phyloP scores from a whole-genome alignment of 768 basidiomycete genomes.

The Suillus subaureus region DNA sequence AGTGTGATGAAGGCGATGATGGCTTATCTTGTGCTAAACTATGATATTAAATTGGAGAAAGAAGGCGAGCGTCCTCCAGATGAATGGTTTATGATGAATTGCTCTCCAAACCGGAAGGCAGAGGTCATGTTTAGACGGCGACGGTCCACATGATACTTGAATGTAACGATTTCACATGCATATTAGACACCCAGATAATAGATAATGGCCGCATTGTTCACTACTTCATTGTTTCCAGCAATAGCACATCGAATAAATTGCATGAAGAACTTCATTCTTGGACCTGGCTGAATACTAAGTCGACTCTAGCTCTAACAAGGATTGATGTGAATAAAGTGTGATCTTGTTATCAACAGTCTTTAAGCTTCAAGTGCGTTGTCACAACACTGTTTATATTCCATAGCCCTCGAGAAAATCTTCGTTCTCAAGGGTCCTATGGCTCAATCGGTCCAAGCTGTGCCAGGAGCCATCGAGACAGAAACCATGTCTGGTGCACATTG shows the following conservation, averaged over 20 bases:
- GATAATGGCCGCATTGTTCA: slow-evolving; percentile 15
- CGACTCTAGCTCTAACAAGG: not conserved
- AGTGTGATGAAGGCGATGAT: slow-evolving; percentile 42
- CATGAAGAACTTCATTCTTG: slow-evolving; percentile 6
- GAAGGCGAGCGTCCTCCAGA: slow-evolving; percentile 38
- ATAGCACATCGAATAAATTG: not conserved
- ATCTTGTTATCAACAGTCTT: not conserved
- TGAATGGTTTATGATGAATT: slow-evolving; percentile 37
- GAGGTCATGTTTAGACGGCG: slow-evolving; percentile 40
- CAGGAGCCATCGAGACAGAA: not conserved
- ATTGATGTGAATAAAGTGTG: not conserved
- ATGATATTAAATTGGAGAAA: slow-evolving; percentile 40
- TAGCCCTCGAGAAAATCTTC: not conserved
- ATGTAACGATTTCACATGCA: slow-evolving; percentile 5
- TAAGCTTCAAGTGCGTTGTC: not conserved
- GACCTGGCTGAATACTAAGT: not conserved
- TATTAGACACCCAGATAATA: slow-evolving; percentile 17
- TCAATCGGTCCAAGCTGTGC: not conserved
- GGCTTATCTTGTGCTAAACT: slow-evolving; percentile 42
- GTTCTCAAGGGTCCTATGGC: not conserved
- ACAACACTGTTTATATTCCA: not conserved
- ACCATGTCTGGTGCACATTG: not conserved
- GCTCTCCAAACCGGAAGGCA: slow-evolving; percentile 37
- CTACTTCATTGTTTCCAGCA: slow-evolving; percentile 12
- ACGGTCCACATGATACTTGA: slow-evolving; percentile 18